A percentile compares a stretch with the other conserved stretches of the same genome.
Evolutionary conservation across 495 filamentous ascomycete species (phyloP).

Genomic region (Copromyces sp.): DNA sequence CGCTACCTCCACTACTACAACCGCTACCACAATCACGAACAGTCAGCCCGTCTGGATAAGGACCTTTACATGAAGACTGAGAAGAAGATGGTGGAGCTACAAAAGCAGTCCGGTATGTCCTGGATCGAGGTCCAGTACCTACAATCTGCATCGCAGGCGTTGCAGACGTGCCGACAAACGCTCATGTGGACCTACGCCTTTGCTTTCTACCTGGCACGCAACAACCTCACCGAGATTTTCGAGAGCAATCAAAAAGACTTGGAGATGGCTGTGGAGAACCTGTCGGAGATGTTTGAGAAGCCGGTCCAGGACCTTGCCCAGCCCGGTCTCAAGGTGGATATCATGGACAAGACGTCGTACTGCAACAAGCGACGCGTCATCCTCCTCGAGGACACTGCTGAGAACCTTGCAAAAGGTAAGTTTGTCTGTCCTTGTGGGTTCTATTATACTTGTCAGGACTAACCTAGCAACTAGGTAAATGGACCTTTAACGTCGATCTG

Average conservation of each 20-base stretch:
- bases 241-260: slow-evolving; percentile 98
- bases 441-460: neutral
- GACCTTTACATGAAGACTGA: slow-evolving; percentile 93
- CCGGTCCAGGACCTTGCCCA: slow-evolving; percentile 71
- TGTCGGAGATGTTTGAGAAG: slow-evolving; percentile 98
- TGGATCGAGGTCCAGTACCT: slow-evolving; percentile 99
- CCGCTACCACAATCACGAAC: slow-evolving; percentile 96
- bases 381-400: slow-evolving; percentile 79
- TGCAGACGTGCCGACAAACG: slow-evolving; percentile 93
- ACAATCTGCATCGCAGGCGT: slow-evolving; percentile 79
- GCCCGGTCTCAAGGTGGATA: slow-evolving; percentile 74
- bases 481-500: slow-evolving; percentile 39
- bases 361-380: slow-evolving; percentile 89
- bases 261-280: slow-evolving; percentile 88
- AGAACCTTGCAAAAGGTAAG: slow-evolving; percentile 80
- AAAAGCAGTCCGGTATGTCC: slow-evolving; percentile 85
- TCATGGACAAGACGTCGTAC: slow-evolving; percentile 95
- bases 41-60: slow-evolving; percentile 93
- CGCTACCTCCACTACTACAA: slow-evolving; percentile 98
- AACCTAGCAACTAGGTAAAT: slow-evolving; percentile 24
- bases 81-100: slow-evolving; percentile 96
- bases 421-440: neutral
- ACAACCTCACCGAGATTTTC: slow-evolving; percentile 94
- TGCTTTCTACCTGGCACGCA: slow-evolving; percentile 88
- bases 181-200: slow-evolving; percentile 99